phyloP scores from a whole-genome alignment of 1,284 basidiomycete genomes.

The Fistulinella staudtii region DNA sequence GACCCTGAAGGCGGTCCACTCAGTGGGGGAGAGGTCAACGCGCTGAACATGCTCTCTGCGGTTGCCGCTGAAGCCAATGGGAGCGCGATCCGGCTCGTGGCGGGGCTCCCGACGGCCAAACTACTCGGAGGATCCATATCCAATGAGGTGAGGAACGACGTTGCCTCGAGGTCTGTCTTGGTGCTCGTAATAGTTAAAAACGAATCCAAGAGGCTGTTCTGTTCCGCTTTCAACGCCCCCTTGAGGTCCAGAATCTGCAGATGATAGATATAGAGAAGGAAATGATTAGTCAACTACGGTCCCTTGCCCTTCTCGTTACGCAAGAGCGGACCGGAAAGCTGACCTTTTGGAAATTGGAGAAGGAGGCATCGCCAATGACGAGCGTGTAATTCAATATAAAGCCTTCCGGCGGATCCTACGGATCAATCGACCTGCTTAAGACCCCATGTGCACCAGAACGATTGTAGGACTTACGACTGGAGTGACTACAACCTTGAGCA shows the following conservation, averaged over 20 bases:
- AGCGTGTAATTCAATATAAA: slow-evolving; percentile 94
- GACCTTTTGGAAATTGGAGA: slow-evolving; percentile 97
- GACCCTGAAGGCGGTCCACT: slow-evolving; percentile 54
- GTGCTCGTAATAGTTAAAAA: slow-evolving; percentile 91
- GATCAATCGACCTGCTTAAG: slow-evolving; percentile 2
- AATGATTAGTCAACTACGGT: too few species aligned
- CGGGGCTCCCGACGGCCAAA: slow-evolving; percentile 54
- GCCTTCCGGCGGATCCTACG: slow-evolving; percentile 82
- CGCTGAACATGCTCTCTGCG: slow-evolving; percentile 53
- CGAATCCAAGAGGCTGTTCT: slow-evolving; percentile 86
- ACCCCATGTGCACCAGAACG: background rate
- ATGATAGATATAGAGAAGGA: background rate
- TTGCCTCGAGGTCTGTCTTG: slow-evolving; percentile 77
- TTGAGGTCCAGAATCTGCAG: slow-evolving; percentile 89
- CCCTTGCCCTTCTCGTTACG: too few species aligned
- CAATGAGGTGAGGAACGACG: slow-evolving; percentile 86
- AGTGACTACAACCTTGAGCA: slow-evolving; percentile 92
- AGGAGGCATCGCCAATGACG: slow-evolving; percentile 87
- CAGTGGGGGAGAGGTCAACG: slow-evolving; percentile 54
- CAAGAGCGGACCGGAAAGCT: too few species aligned
- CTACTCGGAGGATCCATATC: slow-evolving; percentile 84
- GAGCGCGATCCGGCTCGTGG: slow-evolving; percentile 52
- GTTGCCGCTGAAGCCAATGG: slow-evolving; percentile 35
- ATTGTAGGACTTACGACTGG: slow-evolving; percentile 60
- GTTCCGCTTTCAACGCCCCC: slow-evolving; percentile 81